These are phyloP conservation scores for Colletotrichum cereale DNA, from an alignment of 2,329 filamentous ascomycete species.

Conservation along the genomic window DNA sequence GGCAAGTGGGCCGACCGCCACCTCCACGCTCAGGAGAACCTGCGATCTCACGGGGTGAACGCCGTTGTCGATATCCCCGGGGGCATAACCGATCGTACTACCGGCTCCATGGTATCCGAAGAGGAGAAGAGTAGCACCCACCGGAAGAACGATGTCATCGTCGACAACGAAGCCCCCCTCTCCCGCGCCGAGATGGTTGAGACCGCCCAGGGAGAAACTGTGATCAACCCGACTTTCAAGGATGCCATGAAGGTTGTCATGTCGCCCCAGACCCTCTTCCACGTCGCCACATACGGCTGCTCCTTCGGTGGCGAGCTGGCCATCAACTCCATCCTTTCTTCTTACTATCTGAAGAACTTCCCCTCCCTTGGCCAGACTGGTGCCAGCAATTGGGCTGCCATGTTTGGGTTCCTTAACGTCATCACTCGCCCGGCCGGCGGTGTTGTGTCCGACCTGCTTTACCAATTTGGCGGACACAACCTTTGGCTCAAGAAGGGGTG, in stretches of 20 bases:
- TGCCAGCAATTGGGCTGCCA: slow-evolving; percentile 73
- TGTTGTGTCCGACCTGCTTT: slow-evolving; percentile 64
- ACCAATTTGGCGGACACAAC: slow-evolving; percentile 52
- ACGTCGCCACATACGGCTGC: slow-evolving; percentile 70
- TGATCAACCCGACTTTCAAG: slow-evolving; percentile 68
- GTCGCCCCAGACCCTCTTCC: slow-evolving; percentile 67
- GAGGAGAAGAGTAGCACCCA: slow-evolving; percentile 52
- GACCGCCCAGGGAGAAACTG: slow-evolving; percentile 64
- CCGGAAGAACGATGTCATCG: slow-evolving; percentile 51
- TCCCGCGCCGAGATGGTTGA: slow-evolving; percentile 66
- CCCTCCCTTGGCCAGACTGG: slow-evolving; percentile 67
- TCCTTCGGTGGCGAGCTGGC: slow-evolving; percentile 74
- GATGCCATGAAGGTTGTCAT: slow-evolving; percentile 60
- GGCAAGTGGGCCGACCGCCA: slow-evolving; percentile 84
- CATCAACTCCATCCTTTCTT: slow-evolving; percentile 70
- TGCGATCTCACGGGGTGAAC: slow-evolving; percentile 61
- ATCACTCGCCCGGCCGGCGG: slow-evolving; percentile 76
- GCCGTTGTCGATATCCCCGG: slow-evolving; percentile 66
- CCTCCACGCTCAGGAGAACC: slow-evolving; percentile 66
- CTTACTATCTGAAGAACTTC: slow-evolving; percentile 72
- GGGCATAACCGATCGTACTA: slow-evolving; percentile 56
- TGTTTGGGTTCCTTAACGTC: slow-evolving; percentile 82
- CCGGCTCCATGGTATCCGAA: slow-evolving; percentile 47
- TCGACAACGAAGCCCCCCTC: slow-evolving; percentile 59
- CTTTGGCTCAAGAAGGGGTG: slow-evolving; percentile 67